Evolutionary conservation across 2,329 filamentous ascomycete genomes (phyloP).

Genomic region (Colletotrichum caudatum): DNA sequence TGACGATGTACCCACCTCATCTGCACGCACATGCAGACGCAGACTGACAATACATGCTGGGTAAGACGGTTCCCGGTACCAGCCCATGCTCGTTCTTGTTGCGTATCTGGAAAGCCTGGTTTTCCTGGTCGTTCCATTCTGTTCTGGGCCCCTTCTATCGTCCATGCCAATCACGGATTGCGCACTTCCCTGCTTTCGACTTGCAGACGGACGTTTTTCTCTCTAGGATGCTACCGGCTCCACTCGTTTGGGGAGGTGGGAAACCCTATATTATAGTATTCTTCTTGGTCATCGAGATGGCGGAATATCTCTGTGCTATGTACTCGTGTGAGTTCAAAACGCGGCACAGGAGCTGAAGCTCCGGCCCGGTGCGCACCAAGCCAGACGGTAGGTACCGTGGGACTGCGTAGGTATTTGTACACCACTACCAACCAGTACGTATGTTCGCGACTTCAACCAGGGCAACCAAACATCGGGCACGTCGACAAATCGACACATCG

Average conservation of each 20-base stretch:
- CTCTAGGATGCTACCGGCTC: conserved; percentile 19
- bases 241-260: conserved; percentile 27
- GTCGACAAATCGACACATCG: neutral
- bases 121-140: conserved; percentile 31
- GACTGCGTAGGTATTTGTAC: neutral
- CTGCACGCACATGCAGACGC: neutral
- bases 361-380: conserved; percentile 10
- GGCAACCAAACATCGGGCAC: neutral
- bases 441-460: neutral
- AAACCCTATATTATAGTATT: conserved; percentile 25
- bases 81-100: conserved; percentile 12
- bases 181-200: conserved; percentile 37
- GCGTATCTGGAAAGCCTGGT: conserved; percentile 17
- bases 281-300: neutral
- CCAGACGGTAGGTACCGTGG: neutral
- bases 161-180: conserved; percentile 34
- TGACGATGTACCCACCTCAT: conserved; percentile 13
- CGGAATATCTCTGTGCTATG: neutral
- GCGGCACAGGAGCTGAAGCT: conserved; percentile 33
- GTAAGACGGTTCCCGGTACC: conserved; percentile 13
- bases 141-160: conserved; percentile 30
- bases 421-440: neutral
- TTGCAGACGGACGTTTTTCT: conserved; percentile 24
- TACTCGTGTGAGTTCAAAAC: neutral
- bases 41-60: neutral